Conservation (phyloP, 192 early-diverging fungal genomes). For the Coemansia reversa region DNA sequence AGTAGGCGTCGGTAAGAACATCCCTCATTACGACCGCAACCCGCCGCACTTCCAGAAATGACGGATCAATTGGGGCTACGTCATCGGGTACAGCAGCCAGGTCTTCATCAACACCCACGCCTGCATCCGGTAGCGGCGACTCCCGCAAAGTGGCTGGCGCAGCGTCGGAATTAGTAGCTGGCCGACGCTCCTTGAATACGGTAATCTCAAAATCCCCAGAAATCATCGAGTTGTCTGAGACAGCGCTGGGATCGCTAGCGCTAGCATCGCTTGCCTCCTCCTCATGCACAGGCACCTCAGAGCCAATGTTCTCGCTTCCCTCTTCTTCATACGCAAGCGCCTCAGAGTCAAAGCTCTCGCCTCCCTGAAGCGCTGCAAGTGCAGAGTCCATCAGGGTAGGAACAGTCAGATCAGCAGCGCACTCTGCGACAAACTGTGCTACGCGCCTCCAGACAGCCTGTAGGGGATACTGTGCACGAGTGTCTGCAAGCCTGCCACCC, state of each 20-base stretch:
- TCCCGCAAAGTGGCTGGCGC: not conserved
- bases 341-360: not conserved
- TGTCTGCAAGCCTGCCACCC: slow-evolving; percentile 29
- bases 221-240: not conserved
- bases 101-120: not conserved
- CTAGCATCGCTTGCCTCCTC: not conserved
- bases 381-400: slow-evolving; percentile 3
- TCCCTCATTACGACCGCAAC: slow-evolving; percentile 33
- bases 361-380: not conserved
- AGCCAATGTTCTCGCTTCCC: not conserved
- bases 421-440: slow-evolving; percentile 17
- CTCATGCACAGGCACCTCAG: not conserved
- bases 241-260: not conserved
- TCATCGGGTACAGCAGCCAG: not conserved
- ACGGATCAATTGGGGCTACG: slow-evolving; percentile 26
- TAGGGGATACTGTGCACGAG: slow-evolving; percentile 25
- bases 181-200: slow-evolving; percentile 11
- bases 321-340: not conserved
- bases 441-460: slow-evolving; percentile 13
- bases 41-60: slow-evolving; percentile 42
- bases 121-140: not conserved
- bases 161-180: not conserved
- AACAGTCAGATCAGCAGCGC: slow-evolving; percentile 4
- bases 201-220: slow-evolving; percentile 33
- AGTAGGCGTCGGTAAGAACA: slow-evolving; percentile 16